Evolutionary conservation across 441 rosid species (phyloP), one percentile per base, ranked within the genome.

Genomic region (Croton laevigatus): DNA sequence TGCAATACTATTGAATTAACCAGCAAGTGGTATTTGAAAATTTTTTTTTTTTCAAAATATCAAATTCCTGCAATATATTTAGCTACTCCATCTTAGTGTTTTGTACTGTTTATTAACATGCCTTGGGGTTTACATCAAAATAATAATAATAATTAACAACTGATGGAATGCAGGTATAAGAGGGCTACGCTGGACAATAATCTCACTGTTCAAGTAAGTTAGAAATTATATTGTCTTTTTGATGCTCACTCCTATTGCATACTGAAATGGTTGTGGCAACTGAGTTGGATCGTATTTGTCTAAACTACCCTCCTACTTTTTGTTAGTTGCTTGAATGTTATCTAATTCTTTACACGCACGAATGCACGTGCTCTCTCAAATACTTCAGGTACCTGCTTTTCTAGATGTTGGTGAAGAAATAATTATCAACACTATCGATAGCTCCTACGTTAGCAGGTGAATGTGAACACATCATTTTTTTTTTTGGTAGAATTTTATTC

Each of bases 101-200:
- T 6, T 27, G 32, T 27, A 27, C 32, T 27, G 32, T 27, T 2
- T 27, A 40, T 1, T 40, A 27, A 27, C 32, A 27, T 27, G 32
- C 32, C 2, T 27, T 27, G 32, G 32, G 32, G 32, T 27, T 27
- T 1, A 27, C 2, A 27, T 27, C 1, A 27, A 1, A 27, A 27
- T 27, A 27, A 27, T 27, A 27, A 27, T 27, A 27, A 27, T 27
- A 27, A 27, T 27, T 27, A 27, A 27, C 32, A 27, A 27, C 32
- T 2, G 32, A 27, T 27, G 32, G 32, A 27, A 59, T 81, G 86
- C 86, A 94, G 99, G 86, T 90, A 90, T 76, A 88, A 87, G 82
- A 89, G 72, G 80, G 99, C 96, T 77, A 70, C 90, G 65, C 81
- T 94, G 74, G 98, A 92, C 74, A 94, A 90, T 76, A 93, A 89